phyloP scores from a whole-genome alignment of 441 rosid genomes.

The Viola pubescens region DNA sequence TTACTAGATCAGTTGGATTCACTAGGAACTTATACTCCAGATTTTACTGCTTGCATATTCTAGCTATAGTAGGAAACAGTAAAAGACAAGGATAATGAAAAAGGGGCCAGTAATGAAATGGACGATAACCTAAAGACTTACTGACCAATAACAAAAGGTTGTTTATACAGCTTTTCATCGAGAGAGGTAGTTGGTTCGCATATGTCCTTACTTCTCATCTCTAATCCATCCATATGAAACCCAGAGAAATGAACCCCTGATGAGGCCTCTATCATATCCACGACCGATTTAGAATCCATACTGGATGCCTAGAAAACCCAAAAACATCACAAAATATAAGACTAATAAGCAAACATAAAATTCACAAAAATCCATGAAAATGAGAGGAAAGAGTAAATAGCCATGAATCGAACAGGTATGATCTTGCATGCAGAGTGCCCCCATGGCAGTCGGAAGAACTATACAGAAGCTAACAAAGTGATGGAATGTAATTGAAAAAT shows the following conservation, averaged over 20 bases:
- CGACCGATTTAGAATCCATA: slow-evolving; percentile 63
- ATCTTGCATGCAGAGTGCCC: no score
- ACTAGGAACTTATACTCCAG: neutral
- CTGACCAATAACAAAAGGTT: slow-evolving; percentile 94
- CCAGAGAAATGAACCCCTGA: slow-evolving; percentile 85
- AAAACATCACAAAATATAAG: slow-evolving; percentile 9
- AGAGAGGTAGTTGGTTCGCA: slow-evolving; percentile 44
- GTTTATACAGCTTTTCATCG: slow-evolving; percentile 46
- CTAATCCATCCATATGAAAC: slow-evolving; percentile 67
- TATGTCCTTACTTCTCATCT: slow-evolving; percentile 24
- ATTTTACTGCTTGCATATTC: neutral
- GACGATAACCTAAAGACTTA: neutral
- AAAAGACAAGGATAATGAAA: neutral
- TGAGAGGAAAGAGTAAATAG: no score
- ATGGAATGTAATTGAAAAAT: no score
- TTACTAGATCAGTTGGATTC: neutral
- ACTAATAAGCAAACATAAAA: slow-evolving; percentile 8
- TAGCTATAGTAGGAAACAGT: neutral
- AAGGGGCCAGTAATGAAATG: neutral
- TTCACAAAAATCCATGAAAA: neutral
- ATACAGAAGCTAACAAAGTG: no score
- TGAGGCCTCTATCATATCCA: slow-evolving; percentile 76
- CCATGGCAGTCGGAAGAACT: no score
- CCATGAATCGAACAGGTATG: no score
- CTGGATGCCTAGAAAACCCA: slow-evolving; percentile 18